These are phyloP conservation scores for Deinandra increscens DNA, from an alignment of 129 eudicot species.

Conservation along the genomic window DNA sequence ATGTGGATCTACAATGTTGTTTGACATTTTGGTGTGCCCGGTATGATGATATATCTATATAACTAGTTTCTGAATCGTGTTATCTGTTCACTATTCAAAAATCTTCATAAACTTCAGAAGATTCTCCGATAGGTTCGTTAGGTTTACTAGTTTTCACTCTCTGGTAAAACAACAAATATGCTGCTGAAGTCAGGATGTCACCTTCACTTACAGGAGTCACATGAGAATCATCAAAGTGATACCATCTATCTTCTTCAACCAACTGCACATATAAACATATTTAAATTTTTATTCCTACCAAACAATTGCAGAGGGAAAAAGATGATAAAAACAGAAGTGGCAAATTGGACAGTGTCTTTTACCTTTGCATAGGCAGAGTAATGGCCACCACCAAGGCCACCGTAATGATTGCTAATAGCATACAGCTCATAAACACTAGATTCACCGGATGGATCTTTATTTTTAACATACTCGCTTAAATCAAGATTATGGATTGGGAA, in stretches of 20 bases:
- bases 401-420: constrained; percentile 98
- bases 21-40: too few relatives aligned
- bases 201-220: constrained; percentile 77
- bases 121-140: constrained; percentile 35
- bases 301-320: background rate
- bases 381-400: constrained; percentile 99
- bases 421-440: constrained; percentile 71
- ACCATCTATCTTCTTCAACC: constrained; percentile 86
- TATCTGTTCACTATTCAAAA: too few relatives aligned
- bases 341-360: background rate
- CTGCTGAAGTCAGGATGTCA: constrained; percentile 82
- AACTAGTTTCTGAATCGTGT: too few relatives aligned
- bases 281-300: background rate
- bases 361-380: constrained; percentile 94
- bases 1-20: too few relatives aligned
- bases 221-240: constrained; percentile 91
- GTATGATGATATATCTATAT: too few relatives aligned
- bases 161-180: constrained; percentile 83
- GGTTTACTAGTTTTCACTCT: constrained; percentile 45
- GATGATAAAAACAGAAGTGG: background rate
- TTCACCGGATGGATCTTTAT: constrained; percentile 48
- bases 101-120: constrained; percentile 26
- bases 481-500: constrained; percentile 80
- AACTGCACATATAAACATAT: constrained; percentile 45
- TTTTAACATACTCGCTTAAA: constrained; percentile 76